Conservation (phyloP, 192 early-diverging fungal genomes). For the Podila verticillata region DNA sequence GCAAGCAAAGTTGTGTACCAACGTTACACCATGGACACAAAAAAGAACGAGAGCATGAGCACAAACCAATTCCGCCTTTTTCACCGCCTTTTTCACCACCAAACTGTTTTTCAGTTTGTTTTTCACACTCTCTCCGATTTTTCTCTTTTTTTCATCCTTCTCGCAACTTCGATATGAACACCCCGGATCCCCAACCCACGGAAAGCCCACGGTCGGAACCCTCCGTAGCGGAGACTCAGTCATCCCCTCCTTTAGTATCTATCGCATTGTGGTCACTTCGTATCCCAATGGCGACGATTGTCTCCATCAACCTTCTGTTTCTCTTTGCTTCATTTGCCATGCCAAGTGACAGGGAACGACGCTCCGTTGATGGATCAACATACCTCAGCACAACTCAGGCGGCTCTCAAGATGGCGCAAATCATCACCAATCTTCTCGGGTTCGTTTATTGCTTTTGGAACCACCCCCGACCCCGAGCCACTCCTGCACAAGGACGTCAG, state of each 20-base stretch:
- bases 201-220: background rate
- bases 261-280: background rate
- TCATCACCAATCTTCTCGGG: background rate
- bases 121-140: background rate
- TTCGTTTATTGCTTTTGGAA: background rate
- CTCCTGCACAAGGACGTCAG: background rate
- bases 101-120: background rate
- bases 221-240: background rate
- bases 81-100: background rate
- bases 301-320: background rate
- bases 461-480: background rate
- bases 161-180: too few relatives aligned
- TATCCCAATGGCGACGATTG: conserved; percentile 2
- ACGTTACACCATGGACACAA: too few relatives aligned
- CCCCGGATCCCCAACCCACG: too few relatives aligned
- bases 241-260: background rate
- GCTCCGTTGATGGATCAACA: background rate
- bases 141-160: background rate
- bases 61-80: background rate
- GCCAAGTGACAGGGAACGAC: background rate
- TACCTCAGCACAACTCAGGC: background rate
- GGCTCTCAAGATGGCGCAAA: background rate
- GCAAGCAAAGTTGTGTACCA: too few relatives aligned
- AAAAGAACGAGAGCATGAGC: too few relatives aligned
- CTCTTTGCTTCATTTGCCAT: conserved; percentile 1